Conservation (phyloP, 2,329 filamentous ascomycete species). For the Sporothrix phasma region DNA sequence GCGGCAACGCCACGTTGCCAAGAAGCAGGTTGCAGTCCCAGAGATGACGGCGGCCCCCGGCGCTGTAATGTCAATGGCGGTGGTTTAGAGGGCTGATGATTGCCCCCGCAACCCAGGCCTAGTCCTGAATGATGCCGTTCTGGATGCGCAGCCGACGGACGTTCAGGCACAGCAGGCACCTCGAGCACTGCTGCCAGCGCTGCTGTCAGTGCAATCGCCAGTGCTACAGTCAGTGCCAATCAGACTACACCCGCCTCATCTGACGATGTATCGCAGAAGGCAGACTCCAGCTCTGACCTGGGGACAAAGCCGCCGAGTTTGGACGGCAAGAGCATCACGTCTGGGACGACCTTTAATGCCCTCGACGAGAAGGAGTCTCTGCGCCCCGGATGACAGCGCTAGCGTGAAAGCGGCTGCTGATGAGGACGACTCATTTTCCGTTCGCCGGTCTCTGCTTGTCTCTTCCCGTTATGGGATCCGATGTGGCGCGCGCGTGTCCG, state of each 20-base stretch:
- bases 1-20: neutral
- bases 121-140: slow-evolving; percentile 41
- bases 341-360: slow-evolving; percentile 79
- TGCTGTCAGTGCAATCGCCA: neutral
- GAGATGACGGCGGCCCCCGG: neutral
- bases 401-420: slow-evolving; percentile 81
- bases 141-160: slow-evolving; percentile 7
- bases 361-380: slow-evolving; percentile 94
- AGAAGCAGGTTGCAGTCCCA: neutral
- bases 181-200: neutral
- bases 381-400: slow-evolving; percentile 87
- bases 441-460: slow-evolving; percentile 63
- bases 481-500: slow-evolving; percentile 51
- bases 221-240: slow-evolving; percentile 23
- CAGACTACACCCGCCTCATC: slow-evolving; percentile 38
- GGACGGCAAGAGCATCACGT: slow-evolving; percentile 89
- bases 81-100: slow-evolving; percentile 15
- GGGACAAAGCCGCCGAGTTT: slow-evolving; percentile 78
- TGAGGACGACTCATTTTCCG: slow-evolving; percentile 77
- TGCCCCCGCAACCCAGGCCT: slow-evolving; percentile 31
- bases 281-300: slow-evolving; percentile 54
- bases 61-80: slow-evolving; percentile 13
- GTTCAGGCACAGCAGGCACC: neutral
- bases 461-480: slow-evolving; percentile 75
- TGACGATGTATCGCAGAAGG: slow-evolving; percentile 46